Percentiles rank a stretch among this genome's conserved stretches.
Conservation (phyloP, 164 flowering plant genomes). For the Stephania japonica region DNA sequence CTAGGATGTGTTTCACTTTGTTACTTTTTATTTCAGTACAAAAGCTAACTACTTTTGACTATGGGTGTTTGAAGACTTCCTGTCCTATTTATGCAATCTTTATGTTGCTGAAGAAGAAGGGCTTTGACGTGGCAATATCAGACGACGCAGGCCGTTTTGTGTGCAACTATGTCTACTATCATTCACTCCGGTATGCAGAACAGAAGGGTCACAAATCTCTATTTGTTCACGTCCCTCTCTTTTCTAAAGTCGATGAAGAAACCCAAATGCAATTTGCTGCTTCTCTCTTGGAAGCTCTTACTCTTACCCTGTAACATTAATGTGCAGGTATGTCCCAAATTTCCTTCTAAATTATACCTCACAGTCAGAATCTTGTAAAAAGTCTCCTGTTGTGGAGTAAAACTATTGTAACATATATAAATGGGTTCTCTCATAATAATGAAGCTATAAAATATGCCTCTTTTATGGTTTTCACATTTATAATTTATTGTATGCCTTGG, state of each 20-base stretch:
- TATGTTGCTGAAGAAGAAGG: background rate
- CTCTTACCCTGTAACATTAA: background rate
- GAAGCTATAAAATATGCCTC: too few relatives aligned
- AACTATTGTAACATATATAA: too few relatives aligned
- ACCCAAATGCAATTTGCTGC: slow-evolving; percentile 3
- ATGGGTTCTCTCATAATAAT: too few relatives aligned
- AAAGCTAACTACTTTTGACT: background rate
- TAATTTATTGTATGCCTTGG: too few relatives aligned
- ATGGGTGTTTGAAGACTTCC: background rate
- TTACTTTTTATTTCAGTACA: background rate
- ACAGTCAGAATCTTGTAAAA: background rate
- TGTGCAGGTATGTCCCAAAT: background rate
- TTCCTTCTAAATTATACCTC: background rate
- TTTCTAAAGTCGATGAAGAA: background rate
- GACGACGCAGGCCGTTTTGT: background rate
- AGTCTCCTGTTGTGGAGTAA: background rate
- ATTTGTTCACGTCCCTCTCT: background rate
- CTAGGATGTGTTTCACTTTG: background rate
- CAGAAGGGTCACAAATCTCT: slow-evolving; percentile 2
- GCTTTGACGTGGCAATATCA: background rate
- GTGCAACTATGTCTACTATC: slow-evolving; percentile 1
- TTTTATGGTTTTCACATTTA: too few relatives aligned
- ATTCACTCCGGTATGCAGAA: background rate
- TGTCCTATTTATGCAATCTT: background rate
- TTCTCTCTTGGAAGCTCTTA: background rate